phyloP scores from a whole-genome alignment of 2,329 filamentous ascomycete species.

The Sphaerulina musiva region DNA sequence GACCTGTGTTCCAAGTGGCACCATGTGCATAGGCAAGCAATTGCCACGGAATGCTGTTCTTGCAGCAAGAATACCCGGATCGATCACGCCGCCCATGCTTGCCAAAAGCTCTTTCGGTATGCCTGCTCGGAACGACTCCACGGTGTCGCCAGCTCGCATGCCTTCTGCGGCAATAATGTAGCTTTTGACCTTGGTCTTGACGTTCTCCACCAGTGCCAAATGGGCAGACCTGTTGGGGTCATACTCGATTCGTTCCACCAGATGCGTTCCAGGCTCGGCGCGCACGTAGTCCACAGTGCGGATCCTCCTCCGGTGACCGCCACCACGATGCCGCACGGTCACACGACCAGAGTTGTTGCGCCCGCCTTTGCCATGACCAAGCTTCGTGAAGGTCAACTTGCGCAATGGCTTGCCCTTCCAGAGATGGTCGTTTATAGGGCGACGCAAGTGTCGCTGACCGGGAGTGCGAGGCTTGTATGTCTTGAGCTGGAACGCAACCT shows the following conservation, averaged over 20 bases:
- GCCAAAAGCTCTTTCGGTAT: conserved; percentile 81
- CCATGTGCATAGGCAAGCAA: conserved; percentile 90
- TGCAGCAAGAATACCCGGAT: conserved; percentile 91
- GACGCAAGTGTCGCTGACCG: conserved; percentile 81
- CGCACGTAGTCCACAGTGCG: conserved; percentile 85
- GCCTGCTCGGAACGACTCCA: conserved; percentile 85
- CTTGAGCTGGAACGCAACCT: conserved; percentile 52
- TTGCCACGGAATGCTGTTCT: conserved; percentile 93
- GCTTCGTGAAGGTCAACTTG: conserved; percentile 81
- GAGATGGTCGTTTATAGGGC: conserved; percentile 91
- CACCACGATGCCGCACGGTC: conserved; percentile 85
- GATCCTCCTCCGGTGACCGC: conserved; percentile 86
- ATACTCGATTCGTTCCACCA: conserved; percentile 91
- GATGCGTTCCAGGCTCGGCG: conserved; percentile 69
- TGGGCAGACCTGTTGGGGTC: conserved; percentile 90
- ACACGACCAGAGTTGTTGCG: conserved; percentile 81
- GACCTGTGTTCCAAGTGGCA: conserved; percentile 86
- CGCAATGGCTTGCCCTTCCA: conserved; percentile 87
- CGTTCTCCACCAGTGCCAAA: conserved; percentile 75
- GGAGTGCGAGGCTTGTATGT: conserved; percentile 93
- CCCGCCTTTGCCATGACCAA: conserved; percentile 86
- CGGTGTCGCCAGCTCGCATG: conserved; percentile 80
- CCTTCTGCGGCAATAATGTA: conserved; percentile 97
- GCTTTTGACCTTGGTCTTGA: conserved; percentile 66
- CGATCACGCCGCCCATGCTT: conserved; percentile 86